Conservation (phyloP, 805 yeast species). For the Starmerella scarabaei region DNA sequence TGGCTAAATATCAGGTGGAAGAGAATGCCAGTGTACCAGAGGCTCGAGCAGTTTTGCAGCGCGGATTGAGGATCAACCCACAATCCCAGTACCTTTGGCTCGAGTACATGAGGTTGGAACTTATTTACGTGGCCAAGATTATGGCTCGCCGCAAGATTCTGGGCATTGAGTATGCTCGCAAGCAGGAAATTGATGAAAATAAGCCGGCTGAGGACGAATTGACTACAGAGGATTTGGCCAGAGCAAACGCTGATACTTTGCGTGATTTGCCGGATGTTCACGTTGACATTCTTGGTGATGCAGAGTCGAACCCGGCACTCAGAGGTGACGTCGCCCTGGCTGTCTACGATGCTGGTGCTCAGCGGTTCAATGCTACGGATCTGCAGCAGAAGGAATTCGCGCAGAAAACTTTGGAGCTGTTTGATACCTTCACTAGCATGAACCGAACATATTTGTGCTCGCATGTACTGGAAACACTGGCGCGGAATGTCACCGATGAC, state of each 20-base stretch:
- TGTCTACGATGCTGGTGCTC: conserved; percentile 54
- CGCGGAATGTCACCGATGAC: conserved; percentile 30
- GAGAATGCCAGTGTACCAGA: conserved; percentile 77
- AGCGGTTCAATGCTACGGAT: conserved; percentile 30
- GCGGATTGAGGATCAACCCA: conserved; percentile 70
- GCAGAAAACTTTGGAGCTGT: conserved; percentile 39
- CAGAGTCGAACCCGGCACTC: conserved; percentile 70
- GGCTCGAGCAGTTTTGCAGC: conserved; percentile 74
- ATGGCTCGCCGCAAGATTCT: conserved; percentile 71
- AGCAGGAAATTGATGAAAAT: conserved; percentile 30
- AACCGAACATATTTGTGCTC: conserved; percentile 53
- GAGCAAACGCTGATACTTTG: conserved; percentile 44
- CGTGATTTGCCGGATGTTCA: conserved; percentile 76
- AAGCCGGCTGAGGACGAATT: conserved; percentile 36
- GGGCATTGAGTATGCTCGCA: conserved; percentile 45
- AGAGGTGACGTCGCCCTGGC: conserved; percentile 61
- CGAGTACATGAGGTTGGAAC: conserved; percentile 77
- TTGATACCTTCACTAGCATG: conserved; percentile 57
- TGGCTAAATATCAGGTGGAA: conserved; percentile 88
- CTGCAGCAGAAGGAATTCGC: conserved; percentile 32
- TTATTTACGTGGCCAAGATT: conserved; percentile 70
- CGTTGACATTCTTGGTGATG: conserved; percentile 68
- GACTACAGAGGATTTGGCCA: conserved; percentile 34
- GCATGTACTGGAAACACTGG: conserved; percentile 49
- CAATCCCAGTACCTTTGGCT: conserved; percentile 65